phyloP scores from a whole-genome alignment of 257 asterid genomes.

The Paulownia fortunei region DNA sequence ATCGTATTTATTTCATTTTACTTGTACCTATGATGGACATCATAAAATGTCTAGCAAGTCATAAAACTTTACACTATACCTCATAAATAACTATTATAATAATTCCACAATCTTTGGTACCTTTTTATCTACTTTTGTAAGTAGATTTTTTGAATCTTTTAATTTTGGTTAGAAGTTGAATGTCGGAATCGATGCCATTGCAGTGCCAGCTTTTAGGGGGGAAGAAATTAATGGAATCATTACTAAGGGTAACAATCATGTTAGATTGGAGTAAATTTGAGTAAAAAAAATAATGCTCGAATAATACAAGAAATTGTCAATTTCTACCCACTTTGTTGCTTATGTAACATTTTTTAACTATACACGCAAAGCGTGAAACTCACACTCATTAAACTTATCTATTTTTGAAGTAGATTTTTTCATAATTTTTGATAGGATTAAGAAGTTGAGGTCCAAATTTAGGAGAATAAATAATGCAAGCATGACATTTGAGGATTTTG shows the following conservation, averaged over 20 bases:
- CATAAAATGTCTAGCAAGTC: neutral
- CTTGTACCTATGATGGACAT: neutral
- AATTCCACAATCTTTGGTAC: neutral
- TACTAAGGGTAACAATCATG: neutral
- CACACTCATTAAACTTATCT: neutral
- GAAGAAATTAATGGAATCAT: neutral
- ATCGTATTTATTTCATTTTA: constrained; percentile 14
- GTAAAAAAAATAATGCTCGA: too few relatives aligned
- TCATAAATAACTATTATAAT: constrained; percentile 29
- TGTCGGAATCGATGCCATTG: neutral
- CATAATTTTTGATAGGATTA: too few relatives aligned
- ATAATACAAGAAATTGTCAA: neutral
- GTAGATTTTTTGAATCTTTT: constrained; percentile 9
- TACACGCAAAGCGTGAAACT: neutral
- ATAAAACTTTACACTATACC: neutral
- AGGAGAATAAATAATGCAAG: too few relatives aligned
- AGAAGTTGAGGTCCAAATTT: too few relatives aligned
- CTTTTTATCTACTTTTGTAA: constrained; percentile 22
- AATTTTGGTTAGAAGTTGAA: constrained; percentile 21
- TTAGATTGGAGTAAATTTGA: neutral
- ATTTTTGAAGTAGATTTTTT: too few relatives aligned
- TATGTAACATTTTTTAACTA: neutral
- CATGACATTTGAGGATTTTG: too few relatives aligned
- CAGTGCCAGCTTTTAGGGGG: constrained; percentile 4
- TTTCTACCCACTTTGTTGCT: neutral